Percentiles rank a stretch among this genome's conserved stretches.
Conservation (phyloP, 768 basidiomycete genomes). For the Hygrophoropsis aurantiaca region DNA sequence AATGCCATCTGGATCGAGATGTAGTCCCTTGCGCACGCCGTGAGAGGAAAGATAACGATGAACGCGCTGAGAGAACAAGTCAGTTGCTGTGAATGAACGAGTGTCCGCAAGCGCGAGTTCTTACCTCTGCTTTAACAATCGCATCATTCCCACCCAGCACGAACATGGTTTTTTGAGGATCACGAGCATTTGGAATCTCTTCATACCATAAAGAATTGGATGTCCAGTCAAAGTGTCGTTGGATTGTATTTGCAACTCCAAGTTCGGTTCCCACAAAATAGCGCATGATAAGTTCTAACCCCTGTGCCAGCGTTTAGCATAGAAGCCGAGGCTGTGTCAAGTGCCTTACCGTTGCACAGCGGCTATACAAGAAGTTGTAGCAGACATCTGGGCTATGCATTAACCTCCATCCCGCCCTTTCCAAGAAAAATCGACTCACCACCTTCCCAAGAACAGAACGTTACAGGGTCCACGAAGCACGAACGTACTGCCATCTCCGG, state of each 20-base stretch:
- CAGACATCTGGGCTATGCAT: constrained; percentile 63
- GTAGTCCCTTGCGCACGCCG: constrained; percentile 65
- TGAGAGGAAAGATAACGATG: constrained; percentile 74
- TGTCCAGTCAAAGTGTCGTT: constrained; percentile 82
- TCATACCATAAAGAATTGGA: constrained; percentile 89
- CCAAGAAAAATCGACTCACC: constrained; percentile 44
- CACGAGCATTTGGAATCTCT: constrained; percentile 78
- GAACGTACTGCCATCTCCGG: constrained; percentile 70
- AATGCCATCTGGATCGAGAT: constrained; percentile 58
- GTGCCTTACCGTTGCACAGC: constrained; percentile 56
- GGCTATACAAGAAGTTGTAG: constrained; percentile 85
- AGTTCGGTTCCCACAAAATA: constrained; percentile 89
- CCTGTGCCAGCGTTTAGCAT: constrained; percentile 47
- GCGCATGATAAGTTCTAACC: constrained; percentile 74
- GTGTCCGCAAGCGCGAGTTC: constrained; percentile 10
- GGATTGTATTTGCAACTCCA: constrained; percentile 83
- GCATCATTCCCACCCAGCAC: constrained; percentile 82
- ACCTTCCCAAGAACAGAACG: constrained; percentile 94
- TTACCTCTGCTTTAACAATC: constrained; percentile 73
- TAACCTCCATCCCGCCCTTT: neutral
- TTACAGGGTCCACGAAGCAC: constrained; percentile 89
- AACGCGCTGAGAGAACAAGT: constrained; percentile 50
- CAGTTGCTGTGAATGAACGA: neutral
- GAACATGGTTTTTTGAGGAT: constrained; percentile 66
- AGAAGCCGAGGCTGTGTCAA: constrained; percentile 2